Percentiles rank a stretch among this genome's conserved stretches.
Evolutionary conservation across 2,329 filamentous ascomycete species (phyloP).

Genomic region (Ophiocordyceps sinensis): DNA sequence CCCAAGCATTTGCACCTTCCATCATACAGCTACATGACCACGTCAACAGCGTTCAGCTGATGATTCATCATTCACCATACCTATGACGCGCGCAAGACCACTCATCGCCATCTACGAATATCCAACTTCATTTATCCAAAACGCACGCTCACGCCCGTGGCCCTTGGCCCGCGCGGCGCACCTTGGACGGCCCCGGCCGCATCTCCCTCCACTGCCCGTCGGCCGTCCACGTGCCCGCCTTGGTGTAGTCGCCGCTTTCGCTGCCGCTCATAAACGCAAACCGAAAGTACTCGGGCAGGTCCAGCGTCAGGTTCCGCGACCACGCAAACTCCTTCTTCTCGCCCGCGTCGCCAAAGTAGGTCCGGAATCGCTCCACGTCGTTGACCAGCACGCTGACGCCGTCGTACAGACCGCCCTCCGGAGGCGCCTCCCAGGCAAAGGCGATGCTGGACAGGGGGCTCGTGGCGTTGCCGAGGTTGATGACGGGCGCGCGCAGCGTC

Average conservation of each 20-base stretch:
- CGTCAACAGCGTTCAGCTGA: no score
- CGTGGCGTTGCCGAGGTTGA: slow-evolving; percentile 24
- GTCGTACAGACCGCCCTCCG: slow-evolving; percentile 40
- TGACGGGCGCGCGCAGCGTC: slow-evolving; percentile 29
- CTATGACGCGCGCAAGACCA: no score
- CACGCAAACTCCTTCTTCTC: slow-evolving; percentile 39
- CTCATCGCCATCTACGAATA: no score
- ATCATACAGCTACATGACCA: no score
- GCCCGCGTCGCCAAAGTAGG: slow-evolving; percentile 47
- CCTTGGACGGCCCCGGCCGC: slow-evolving; percentile 42
- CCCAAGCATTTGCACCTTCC: no score
- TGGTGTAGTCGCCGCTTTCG: slow-evolving; percentile 54
- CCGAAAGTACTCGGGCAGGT: slow-evolving; percentile 56
- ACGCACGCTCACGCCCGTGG: no score
- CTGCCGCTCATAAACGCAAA: slow-evolving; percentile 62
- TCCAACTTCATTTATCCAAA: no score
- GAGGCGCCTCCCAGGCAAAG: slow-evolving; percentile 37
- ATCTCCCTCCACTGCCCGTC: slow-evolving; percentile 54
- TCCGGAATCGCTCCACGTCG: slow-evolving; percentile 68
- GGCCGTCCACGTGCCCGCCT: slow-evolving; percentile 54
- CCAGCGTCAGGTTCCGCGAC: slow-evolving; percentile 30
- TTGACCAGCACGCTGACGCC: slow-evolving; percentile 73
- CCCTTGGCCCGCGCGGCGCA: no score
- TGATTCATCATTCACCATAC: no score
- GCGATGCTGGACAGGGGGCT: slow-evolving; percentile 47